These are phyloP conservation scores for Batkoa obscura DNA, from an alignment of 371 early-diverging fungal species.

Conservation along the genomic window DNA sequence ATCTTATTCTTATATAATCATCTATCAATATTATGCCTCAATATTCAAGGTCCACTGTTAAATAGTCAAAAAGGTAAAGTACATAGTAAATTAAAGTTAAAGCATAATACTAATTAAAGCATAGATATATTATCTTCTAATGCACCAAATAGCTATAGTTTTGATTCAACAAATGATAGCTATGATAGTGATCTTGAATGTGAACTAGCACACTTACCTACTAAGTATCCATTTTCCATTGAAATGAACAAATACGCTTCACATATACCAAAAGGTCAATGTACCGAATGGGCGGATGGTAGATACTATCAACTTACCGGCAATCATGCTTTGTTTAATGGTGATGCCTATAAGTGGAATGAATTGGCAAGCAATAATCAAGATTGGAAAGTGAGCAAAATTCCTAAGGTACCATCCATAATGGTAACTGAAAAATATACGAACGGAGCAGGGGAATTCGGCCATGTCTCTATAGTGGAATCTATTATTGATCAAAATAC, in stretches of 20 bases:
- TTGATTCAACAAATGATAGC: no score
- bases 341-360: slow-evolving; percentile 4
- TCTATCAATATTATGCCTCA: no score
- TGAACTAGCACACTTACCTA: no score
- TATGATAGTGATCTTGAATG: no score
- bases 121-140: no score
- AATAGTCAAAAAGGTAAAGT: no score
- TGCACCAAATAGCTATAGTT: no score
- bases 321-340: neutral
- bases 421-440: neutral
- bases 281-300: slow-evolving; percentile 8
- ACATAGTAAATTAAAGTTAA: no score
- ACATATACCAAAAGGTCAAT: slow-evolving; percentile 4
- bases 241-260: neutral
- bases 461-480: slow-evolving; percentile 6
- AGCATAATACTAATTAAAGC: no score
- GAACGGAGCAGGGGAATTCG: neutral
- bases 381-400: neutral
- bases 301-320: slow-evolving; percentile 7
- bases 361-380: neutral
- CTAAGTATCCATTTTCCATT: no score
- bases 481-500: neutral
- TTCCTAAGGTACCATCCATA: neutral
- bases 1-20: no score
- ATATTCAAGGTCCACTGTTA: no score